Evolutionary conservation across 306 rosid species (phyloP), one percentile per base, ranked within the genome.

Genomic region (Myrica gale): DNA sequence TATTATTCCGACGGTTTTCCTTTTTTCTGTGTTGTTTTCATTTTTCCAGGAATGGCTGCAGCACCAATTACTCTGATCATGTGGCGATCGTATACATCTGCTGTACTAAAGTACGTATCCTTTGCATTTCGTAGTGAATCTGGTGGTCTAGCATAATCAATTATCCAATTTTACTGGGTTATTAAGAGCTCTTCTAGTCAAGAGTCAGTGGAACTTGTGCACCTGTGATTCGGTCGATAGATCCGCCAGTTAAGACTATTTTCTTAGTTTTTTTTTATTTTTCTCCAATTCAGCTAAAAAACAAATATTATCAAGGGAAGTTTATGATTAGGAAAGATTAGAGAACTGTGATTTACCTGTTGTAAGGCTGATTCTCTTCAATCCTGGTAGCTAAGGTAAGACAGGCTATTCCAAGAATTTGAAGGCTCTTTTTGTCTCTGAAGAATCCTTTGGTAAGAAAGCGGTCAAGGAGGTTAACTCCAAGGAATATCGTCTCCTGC

Each of bases 281-380:
- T 52, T 55, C 7, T 6, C 26, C 26, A 6, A 55, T 55, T 54
- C 23, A 54, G 9, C 5, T 16, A n/a, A 53, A 53, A 53, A 53
- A 3, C 16, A 52, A 15, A 52, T 52, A 52, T 15, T 52, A 52
- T 52, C 16, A 6, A 52, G 56, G 56, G 23, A 17, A 19, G 61
- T 21, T 9, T 17, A 15, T 4, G 62, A 23, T 57, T 10, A 21
- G 17, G 68, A 61, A 12, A 26, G 80, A 50, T 17, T 41, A 63
- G 72, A 21, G 26, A 43, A 6, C 12, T 16, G 32, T 46, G 68
- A 41, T 43, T 54, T 76, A 92, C 98, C 97, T 79, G 87, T 86
- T 95, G 71, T 61, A 54, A 45, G 87, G 94, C 79, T 95, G 98
- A 72, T 92, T 95, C 85, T 95, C 98, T 89, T 95, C 98, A 8